Percentiles rank a stretch among this genome's conserved stretches.
Conservation (phyloP, 1,284 basidiomycete genomes). For the Pascua sp. region DNA sequence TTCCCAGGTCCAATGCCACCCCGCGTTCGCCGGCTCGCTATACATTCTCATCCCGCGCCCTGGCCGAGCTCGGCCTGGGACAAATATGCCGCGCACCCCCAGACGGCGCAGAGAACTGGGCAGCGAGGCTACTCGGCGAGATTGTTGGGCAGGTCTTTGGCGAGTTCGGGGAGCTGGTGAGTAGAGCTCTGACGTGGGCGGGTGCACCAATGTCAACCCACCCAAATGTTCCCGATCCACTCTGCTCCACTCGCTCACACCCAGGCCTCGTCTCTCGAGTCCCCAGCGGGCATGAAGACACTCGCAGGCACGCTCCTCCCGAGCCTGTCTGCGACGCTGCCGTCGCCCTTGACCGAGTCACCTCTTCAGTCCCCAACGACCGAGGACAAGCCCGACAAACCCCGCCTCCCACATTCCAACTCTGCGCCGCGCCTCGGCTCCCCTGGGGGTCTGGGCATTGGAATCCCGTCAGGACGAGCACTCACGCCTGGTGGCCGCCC, state of each 20-base stretch:
- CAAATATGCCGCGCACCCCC: slow-evolving; percentile 26
- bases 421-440: not conserved
- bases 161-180: slow-evolving; percentile 68
- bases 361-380: slow-evolving; percentile 3
- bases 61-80: no score
- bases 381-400: slow-evolving; percentile 9
- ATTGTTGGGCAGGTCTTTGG: slow-evolving; percentile 77
- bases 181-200: slow-evolving; percentile 9
- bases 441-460: not conserved
- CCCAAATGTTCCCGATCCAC: no score
- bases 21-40: not conserved
- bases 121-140: slow-evolving; percentile 79
- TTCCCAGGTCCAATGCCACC: slow-evolving; percentile 3
- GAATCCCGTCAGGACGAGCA: slow-evolving; percentile 21
- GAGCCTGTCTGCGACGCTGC: slow-evolving; percentile 30
- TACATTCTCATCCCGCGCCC: not conserved
- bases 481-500: slow-evolving; percentile 44
- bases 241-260: not conserved
- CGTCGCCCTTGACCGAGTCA: not conserved
- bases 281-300: slow-evolving; percentile 44
- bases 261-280: slow-evolving; percentile 48
- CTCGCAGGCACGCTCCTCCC: slow-evolving; percentile 48
- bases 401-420: not conserved
- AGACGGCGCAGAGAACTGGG: slow-evolving; percentile 53
- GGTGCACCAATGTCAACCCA: slow-evolving; percentile 3